Evolutionary conservation across 2,329 filamentous ascomycete genomes (phyloP), one percentile per base, ranked within the genome.

Genomic region (Paecilomyces fulvus): DNA sequence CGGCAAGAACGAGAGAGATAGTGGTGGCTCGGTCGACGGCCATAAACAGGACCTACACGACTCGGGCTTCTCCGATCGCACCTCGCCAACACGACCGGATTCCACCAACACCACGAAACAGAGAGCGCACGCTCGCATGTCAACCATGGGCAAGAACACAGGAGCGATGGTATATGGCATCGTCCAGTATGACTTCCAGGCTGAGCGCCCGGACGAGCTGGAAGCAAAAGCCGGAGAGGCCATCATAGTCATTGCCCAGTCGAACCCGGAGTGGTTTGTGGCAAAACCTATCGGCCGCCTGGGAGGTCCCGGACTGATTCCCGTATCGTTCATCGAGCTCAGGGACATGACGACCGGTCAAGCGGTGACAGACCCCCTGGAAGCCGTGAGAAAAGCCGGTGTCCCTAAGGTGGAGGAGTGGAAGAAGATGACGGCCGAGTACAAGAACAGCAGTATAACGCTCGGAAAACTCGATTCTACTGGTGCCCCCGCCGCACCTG

Each of bases 351-450:
- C 85, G 4, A 91, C 89, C 0, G 91, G 92, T 53, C 84, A 89
- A 63, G 82, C 92, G 0, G 90, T 96, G 1, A 73, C 82, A 17
- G 90, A 97, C 71, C 85, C 92, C 0, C 80, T 89, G 25, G 92
- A 92, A 30, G 92, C 94, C 1, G 90, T 99, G 56, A 84, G 85
- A 65, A 86, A 87, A 64, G 94, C 94, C 1, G 92, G 92, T 20
- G 92, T 99, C 7, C 94, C 94, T 11, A 88, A 87, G 66, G 94
- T 99, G 3, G 94, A 99, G 70, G 94, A 99, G 67, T 99, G 94
- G 94, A 99, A 99, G 79, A 95, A 95, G 76, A 96, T 96, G 90
- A 92, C 94, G 0, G 92, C 92, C 56, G 92, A 96, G 61, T 99
- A 99, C 76, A 99, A 99, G 79, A 96, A 97, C 71, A 96, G 92